These are phyloP conservation scores for Flaveria trinervia DNA, from an alignment of 129 eudicot genomes.

Conservation along the genomic window DNA sequence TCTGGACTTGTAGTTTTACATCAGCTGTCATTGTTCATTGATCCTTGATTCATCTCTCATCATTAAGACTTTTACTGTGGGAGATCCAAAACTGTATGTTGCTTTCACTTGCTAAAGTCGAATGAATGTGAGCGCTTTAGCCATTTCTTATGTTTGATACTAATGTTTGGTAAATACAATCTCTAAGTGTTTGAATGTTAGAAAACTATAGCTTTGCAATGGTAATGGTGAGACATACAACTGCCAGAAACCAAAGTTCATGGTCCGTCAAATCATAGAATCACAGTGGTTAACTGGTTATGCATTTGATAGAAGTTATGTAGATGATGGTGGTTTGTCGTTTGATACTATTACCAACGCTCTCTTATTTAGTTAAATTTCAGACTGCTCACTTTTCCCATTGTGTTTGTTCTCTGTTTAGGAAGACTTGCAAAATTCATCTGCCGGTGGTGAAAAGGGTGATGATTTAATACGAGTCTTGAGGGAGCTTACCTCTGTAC, in stretches of 20 bases:
- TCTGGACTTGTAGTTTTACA: too few species aligned
- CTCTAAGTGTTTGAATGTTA: constrained; percentile 7
- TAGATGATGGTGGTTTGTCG: background rate
- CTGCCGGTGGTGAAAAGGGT: constrained; percentile 63
- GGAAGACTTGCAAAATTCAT: constrained; percentile 72
- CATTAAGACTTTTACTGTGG: too few species aligned
- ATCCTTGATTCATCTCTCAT: too few species aligned
- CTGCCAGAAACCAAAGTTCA: background rate
- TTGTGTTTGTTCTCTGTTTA: constrained; percentile 17
- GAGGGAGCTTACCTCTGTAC: constrained; percentile 85
- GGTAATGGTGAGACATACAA: background rate
- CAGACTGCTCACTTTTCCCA: constrained; percentile 1
- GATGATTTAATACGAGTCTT: constrained; percentile 84
- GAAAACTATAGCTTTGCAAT: constrained; percentile 5
- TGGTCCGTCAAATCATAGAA: background rate
- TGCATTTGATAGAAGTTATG: background rate
- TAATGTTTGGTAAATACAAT: background rate
- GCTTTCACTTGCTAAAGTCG: background rate
- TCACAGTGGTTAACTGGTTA: background rate
- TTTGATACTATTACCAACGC: background rate
- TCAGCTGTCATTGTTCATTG: too few species aligned
- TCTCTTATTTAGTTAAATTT: background rate
- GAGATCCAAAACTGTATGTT: background rate
- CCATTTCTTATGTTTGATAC: background rate
- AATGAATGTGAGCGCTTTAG: background rate